Evolutionary conservation across 768 basidiomycete genomes (phyloP).

Genomic region (Lentinus brumalis): DNA sequence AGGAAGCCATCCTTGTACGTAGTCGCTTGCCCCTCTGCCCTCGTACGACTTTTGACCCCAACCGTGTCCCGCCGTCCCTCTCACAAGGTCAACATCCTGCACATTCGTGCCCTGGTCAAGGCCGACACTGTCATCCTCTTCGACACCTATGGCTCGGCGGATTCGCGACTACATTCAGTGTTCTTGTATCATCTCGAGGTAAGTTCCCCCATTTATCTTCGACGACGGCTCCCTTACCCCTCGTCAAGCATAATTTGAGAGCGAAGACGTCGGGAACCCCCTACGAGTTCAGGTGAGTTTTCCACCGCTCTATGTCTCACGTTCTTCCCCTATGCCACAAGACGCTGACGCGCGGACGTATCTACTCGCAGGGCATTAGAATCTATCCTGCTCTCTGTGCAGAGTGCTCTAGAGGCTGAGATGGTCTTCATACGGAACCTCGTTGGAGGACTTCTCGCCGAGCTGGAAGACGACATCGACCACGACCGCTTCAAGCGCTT

Average conservation of each 20-base stretch:
- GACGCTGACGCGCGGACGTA: slow-evolving; percentile 24
- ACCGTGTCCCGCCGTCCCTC: neutral
- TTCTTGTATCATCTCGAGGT: slow-evolving; percentile 90
- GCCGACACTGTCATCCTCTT: slow-evolving; percentile 90
- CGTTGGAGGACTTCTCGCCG: slow-evolving; percentile 86
- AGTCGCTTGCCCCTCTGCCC: slow-evolving; percentile 1
- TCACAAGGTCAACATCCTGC: slow-evolving; percentile 83
- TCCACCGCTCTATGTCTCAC: slow-evolving; percentile 16
- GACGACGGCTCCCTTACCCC: slow-evolving; percentile 1
- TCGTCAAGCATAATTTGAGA: slow-evolving; percentile 77
- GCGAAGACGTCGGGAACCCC: slow-evolving; percentile 67
- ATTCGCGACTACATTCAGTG: slow-evolving; percentile 83
- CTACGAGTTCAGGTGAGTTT: slow-evolving; percentile 81
- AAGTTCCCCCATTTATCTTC: slow-evolving; percentile 12
- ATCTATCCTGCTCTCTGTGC: slow-evolving; percentile 87
- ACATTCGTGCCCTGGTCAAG: slow-evolving; percentile 93
- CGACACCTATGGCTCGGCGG: slow-evolving; percentile 86
- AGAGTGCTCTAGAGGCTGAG: slow-evolving; percentile 93
- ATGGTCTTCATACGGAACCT: slow-evolving; percentile 93
- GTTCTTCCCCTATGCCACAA: neutral
- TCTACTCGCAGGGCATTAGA: slow-evolving; percentile 75
- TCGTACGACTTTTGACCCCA: neutral
- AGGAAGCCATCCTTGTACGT: slow-evolving; percentile 83
- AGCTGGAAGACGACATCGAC: slow-evolving; percentile 94
- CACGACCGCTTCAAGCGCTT: slow-evolving; percentile 91